Evolutionary conservation across 768 basidiomycete species (phyloP), one percentile per base, ranked within the genome.

Genomic region (Leccinum aurantiacum): DNA sequence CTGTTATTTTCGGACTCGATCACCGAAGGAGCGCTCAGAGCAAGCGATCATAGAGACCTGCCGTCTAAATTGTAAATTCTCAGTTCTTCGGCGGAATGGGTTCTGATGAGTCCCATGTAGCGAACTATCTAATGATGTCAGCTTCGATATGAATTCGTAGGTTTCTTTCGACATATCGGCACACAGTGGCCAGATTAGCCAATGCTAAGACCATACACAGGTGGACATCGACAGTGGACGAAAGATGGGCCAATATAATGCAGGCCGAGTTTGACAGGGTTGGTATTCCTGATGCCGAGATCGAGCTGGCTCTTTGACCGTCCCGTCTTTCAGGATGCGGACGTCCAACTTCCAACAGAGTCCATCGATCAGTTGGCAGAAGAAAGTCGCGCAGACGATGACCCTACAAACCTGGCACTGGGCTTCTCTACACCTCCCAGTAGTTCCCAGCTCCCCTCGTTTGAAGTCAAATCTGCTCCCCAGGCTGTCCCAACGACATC

Each of bases 81-180:
- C n/a, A 1, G 7, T 4, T 33, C 47, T 56, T 53, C 31, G 1
- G 19, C 2, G 8, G 14, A n/a, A 31, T 25, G 19, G 3, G 5
- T 41, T 53, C 50, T 69, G 3, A 67, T 2, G 0, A 0, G 6
- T 14, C 10, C 3, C 9, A 24, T 27, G 3, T 14, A 67, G 64
- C 46, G 50, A 53, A 3, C 13, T 17, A n/a, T 35, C 14, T 10
- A 9, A 41, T 19, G 3, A 4, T 17, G 46, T 49, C 14, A 15
- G 19, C 4, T 15, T 52, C 11, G 53, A 63, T n/a, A 22, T 29
- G 25, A 57, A 46, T 29, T 41, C 33, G 67, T 66, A 2, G 50
- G 61, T 60, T 29, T 44, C 10, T 1, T 17, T 25, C 22, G 7
- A 9, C 3, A 41, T 54, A 44, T 1, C 9, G 11, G 17, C 1